A percentile compares a stretch with the other conserved stretches of the same genome.
Conservation (phyloP, 768 basidiomycete species). For the Butyriboletus loyo region DNA sequence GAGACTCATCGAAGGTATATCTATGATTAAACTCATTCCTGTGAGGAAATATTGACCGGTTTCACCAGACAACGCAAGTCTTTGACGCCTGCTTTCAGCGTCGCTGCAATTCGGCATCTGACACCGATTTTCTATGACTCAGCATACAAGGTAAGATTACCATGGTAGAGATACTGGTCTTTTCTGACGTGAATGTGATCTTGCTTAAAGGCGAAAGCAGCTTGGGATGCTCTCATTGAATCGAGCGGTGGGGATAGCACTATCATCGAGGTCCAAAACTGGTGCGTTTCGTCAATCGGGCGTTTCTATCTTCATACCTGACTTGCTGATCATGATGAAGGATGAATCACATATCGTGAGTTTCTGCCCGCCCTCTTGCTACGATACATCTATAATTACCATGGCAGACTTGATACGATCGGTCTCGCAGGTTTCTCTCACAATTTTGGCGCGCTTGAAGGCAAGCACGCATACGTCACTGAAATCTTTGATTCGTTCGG, state of each 20-base stretch:
- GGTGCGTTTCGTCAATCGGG: conserved; percentile 9
- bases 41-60: not conserved
- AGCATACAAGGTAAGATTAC: conserved; percentile 15
- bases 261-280: conserved; percentile 37
- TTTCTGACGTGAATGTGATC: not conserved
- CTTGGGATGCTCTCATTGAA: conserved; percentile 28
- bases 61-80: conserved; percentile 34
- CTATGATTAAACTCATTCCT: not conserved
- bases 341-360: not conserved
- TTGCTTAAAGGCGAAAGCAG: not conserved
- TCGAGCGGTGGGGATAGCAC: conserved; percentile 9
- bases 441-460: conserved; percentile 51
- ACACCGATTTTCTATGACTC: conserved; percentile 41
- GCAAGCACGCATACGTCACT: conserved; percentile 41
- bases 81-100: conserved; percentile 37
- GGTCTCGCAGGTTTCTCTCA: conserved; percentile 24
- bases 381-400: not conserved
- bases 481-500: conserved; percentile 39
- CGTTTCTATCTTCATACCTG: not conserved
- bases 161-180: rapidly evolving
- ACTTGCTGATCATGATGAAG: not conserved
- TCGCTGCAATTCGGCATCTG: conserved; percentile 35
- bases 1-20: conserved; percentile 45
- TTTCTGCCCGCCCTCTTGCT: not conserved
- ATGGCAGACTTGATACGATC: not conserved